These are phyloP conservation scores for Phytophthora sansomeana DNA, from an alignment of 352 stramenopile genomes.

Conservation along the genomic window DNA sequence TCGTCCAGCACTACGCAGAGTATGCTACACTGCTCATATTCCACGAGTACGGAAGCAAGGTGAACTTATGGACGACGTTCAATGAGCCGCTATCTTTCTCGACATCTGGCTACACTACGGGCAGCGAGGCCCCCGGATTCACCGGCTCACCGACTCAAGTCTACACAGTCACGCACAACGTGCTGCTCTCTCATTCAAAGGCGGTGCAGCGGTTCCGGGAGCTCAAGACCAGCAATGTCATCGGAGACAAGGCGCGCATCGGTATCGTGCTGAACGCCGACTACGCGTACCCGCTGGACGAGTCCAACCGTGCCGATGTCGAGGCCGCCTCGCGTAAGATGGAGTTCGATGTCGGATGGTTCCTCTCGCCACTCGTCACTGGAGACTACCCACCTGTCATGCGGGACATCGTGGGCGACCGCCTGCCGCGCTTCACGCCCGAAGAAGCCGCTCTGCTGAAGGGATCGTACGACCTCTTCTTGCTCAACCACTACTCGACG, in stretches of 20 bases:
- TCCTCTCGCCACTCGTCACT: no score
- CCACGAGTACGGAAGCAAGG: conserved; percentile 85
- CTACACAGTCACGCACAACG: conserved; percentile 77
- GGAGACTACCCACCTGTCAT: no score
- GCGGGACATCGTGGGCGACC: no score
- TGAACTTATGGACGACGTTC: conserved; percentile 94
- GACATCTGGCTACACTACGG: conserved; percentile 85
- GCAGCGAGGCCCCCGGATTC: conserved; percentile 46
- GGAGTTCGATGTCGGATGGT: no score
- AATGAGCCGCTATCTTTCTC: conserved; percentile 92
- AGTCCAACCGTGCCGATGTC: no score
- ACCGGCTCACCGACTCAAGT: conserved; percentile 49
- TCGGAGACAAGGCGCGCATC: conserved; percentile 54
- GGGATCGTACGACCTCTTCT: conserved; percentile 94
- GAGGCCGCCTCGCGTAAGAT: no score
- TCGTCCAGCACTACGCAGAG: conserved; percentile 70
- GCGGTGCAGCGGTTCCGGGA: conserved; percentile 88
- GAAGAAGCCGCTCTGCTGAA: conserved; percentile 69
- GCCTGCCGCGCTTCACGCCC: conserved; percentile 92
- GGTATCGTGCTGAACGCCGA: no score
- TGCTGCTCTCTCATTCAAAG: conserved; percentile 89
- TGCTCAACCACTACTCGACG: conserved; percentile 96
- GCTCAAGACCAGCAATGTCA: conserved; percentile 27
- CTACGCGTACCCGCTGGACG: no score
- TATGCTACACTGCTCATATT: conserved; percentile 93